Evolutionary conservation across 129 eudicot species (phyloP).

Genomic region (Flaveria linearis): DNA sequence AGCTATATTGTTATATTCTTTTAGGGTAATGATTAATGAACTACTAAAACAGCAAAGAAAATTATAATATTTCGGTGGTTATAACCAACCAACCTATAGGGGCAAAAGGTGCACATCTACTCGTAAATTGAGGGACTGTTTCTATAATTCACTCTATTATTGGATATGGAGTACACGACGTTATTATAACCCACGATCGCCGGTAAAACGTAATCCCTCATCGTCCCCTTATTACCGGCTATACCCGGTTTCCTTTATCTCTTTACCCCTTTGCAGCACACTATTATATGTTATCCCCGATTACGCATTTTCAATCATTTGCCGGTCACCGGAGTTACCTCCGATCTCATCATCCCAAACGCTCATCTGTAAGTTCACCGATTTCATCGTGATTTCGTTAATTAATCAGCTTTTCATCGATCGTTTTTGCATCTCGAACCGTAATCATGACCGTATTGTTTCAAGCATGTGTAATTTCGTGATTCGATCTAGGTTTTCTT

Average conservation of each 20-base stretch:
- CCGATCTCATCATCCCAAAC: slow-evolving; percentile 28
- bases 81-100: background rate
- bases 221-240: slow-evolving; percentile 19
- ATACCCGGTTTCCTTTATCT: slow-evolving; percentile 28
- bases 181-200: slow-evolving; percentile 15
- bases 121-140: background rate
- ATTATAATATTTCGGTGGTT: too few species aligned
- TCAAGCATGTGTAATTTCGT: slow-evolving; percentile 2
- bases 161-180: slow-evolving; percentile 24
- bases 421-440: background rate
- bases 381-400: slow-evolving; percentile 22
- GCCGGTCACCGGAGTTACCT: slow-evolving; percentile 39
- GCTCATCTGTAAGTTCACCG: slow-evolving; percentile 30
- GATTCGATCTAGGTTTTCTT: slow-evolving; percentile 26
- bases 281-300: slow-evolving; percentile 19
- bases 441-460: slow-evolving; percentile 8
- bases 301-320: slow-evolving; percentile 30
- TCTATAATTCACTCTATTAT: slow-evolving; percentile 32
- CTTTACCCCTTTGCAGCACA: slow-evolving; percentile 22
- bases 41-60: too few species aligned
- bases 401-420: slow-evolving; percentile 18
- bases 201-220: slow-evolving; percentile 16
- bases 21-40: too few species aligned
- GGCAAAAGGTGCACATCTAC: background rate
- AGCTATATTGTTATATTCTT: too few species aligned